A percentile compares a stretch with the other conserved stretches of the same genome.
These are phyloP conservation scores for Aspergillus fijiensis DNA, from an alignment of 2,329 filamentous ascomycete genomes.

Conservation along the genomic window DNA sequence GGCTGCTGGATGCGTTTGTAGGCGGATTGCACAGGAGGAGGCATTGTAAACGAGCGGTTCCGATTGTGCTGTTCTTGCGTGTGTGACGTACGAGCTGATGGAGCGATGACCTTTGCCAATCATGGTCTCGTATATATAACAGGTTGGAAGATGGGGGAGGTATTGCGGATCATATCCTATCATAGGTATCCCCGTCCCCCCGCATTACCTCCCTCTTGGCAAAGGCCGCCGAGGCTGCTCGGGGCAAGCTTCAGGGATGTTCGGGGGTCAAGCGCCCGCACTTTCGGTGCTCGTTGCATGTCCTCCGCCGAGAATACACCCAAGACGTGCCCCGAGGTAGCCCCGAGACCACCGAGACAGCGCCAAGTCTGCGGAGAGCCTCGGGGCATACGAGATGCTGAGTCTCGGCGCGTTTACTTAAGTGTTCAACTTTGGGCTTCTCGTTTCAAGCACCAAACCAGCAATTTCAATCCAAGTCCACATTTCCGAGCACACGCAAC, in stretches of 20 bases:
- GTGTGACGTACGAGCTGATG: too few species aligned
- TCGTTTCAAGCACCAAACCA: neutral
- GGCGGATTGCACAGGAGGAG: conserved; percentile 31
- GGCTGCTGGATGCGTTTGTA: conserved; percentile 27
- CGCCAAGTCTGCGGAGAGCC: neutral
- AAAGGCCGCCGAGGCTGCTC: neutral
- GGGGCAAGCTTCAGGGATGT: neutral
- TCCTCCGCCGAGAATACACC: neutral
- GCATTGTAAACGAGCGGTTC: conserved; percentile 25
- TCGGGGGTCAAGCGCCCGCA: conserved; percentile 9
- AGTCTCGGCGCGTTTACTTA: conserved; percentile 7
- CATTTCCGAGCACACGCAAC: neutral
- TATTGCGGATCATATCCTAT: neutral
- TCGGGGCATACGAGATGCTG: neutral
- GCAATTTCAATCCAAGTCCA: neutral
- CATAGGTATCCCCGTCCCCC: too few species aligned
- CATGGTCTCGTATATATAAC: neutral
- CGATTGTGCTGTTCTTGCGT: neutral
- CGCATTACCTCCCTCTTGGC: too few species aligned
- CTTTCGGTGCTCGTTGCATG: neutral
- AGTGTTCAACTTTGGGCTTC: conserved; percentile 8
- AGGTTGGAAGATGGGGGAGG: neutral
- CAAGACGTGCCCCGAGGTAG: neutral
- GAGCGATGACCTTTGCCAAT: neutral
- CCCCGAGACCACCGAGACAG: too few species aligned